Percentiles rank a stretch among this genome's conserved stretches.
Conservation (phyloP, 176 grass and related monocot genomes). For the Puya raimondii region DNA sequence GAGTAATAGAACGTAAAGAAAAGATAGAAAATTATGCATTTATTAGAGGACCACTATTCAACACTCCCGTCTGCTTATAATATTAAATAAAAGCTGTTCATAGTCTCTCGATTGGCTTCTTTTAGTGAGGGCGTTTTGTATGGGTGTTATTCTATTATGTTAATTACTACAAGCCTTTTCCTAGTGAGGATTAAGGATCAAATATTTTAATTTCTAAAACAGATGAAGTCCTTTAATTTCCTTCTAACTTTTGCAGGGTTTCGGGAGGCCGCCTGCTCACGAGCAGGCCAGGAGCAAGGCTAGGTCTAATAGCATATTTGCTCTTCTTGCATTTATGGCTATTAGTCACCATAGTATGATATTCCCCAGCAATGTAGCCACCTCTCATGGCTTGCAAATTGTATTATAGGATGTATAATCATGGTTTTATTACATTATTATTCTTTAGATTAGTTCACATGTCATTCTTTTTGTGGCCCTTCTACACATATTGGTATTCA, state of each 20-base stretch:
- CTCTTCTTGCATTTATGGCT: conserved; percentile 82
- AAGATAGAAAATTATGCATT: too few relatives aligned
- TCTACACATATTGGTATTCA: conserved; percentile 22
- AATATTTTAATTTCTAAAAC: too few relatives aligned
- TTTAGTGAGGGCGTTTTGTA: not conserved
- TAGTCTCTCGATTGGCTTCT: not conserved
- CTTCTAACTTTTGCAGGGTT: conserved; percentile 54
- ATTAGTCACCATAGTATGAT: conserved; percentile 68
- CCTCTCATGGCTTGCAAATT: conserved; percentile 32
- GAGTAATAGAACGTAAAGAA: too few relatives aligned
- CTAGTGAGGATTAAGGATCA: too few relatives aligned
- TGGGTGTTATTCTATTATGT: not conserved
- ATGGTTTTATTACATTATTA: conserved; percentile 10
- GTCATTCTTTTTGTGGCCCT: conserved; percentile 15
- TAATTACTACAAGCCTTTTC: not conserved
- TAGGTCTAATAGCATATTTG: conserved; percentile 66
- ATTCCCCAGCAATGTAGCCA: conserved; percentile 11
- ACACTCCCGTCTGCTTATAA: too few relatives aligned
- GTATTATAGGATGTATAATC: conserved; percentile 46
- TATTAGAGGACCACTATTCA: too few relatives aligned
- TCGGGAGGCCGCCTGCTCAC: conserved; percentile 75
- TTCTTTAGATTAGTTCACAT: conserved; percentile 27
- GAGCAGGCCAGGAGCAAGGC: conserved; percentile 70
- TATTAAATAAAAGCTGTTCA: not conserved
- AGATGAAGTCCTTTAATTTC: conserved; percentile 14